Base-by-base conservation (phyloP, 345 rosid genomes). In the Isatis tinctoria region DNA sequence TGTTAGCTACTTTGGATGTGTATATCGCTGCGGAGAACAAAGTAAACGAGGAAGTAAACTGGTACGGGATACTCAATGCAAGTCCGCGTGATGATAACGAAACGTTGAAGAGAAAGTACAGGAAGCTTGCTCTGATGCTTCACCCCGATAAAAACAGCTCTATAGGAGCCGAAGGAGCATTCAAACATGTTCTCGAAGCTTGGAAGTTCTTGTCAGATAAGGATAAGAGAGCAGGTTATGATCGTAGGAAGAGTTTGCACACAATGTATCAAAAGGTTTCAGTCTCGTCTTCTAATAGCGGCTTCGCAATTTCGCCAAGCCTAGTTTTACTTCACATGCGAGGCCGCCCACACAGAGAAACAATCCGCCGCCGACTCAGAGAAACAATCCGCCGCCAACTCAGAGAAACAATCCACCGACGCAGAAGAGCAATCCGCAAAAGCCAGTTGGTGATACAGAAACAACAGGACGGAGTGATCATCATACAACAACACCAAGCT, bases 121-220 rank as follows among this genome's bases (percentile, higher is more conserved):
- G 86, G 78, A 88, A 84, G 85, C 78, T 85, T 47, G 95, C 90
- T 45, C 75, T 89, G 30, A 63, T 73, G 78, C 88, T 89, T 36
- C 96, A 89, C 52, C 96, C 96, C 0, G 96, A 89, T 69, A 86
- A 82, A 51, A 90, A 90, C 78, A 86, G 76, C 68, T 83, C 88
- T 52, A 0, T 82, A 3, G 92, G 90, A 70, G 86, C 89, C 18
- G 92, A 90, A 65, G 90, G 92, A 65, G 92, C 96, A 2, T 90
- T 90, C 72, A 85, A 87, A 57, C 77, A 79, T 58, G 72, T 86
- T 27, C 78, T 86, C 0, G 85, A 86, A 81, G 88, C 90, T 26
- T 90, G 96, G 96, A 90, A 87, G 51, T 70, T 90, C 67, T 77
- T 90, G 74, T 90, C 96, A n/a, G 90, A 90, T 43, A 86, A 79